A percentile compares a stretch with the other conserved stretches of the same genome.
phyloP scores from a whole-genome alignment of 2,329 filamentous ascomycete species.

The Pestalotiopsis sp. region DNA sequence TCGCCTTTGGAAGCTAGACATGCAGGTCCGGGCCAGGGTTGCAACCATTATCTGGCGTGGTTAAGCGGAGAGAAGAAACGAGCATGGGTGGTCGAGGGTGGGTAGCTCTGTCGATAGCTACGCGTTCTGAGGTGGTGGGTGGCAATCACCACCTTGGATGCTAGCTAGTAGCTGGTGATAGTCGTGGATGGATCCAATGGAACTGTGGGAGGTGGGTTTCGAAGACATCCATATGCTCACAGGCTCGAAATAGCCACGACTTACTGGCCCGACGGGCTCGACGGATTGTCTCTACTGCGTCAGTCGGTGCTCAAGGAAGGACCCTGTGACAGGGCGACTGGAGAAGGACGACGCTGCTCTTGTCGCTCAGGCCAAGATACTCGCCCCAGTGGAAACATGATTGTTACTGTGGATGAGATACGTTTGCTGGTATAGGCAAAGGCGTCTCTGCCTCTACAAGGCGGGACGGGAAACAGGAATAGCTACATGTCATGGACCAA shows the following conservation, averaged over 20 bases:
- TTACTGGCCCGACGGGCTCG: background rate
- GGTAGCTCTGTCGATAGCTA: background rate
- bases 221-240: background rate
- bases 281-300: conserved; percentile 18
- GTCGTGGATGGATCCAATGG: background rate
- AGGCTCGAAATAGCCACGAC: conserved; percentile 19
- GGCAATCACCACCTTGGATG: background rate
- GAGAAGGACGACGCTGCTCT: background rate
- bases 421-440: background rate
- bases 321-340: conserved; percentile 9
- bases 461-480: background rate
- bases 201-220: conserved; percentile 23
- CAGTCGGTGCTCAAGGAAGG: conserved; percentile 16
- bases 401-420: background rate
- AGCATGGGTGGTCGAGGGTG: conserved; percentile 12
- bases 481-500: background rate
- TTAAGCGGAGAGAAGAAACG: conserved; percentile 11
- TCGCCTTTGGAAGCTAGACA: conserved; percentile 27
- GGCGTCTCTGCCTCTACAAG: background rate
- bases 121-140: background rate
- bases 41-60: conserved; percentile 20
- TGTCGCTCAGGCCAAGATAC: background rate
- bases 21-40: conserved; percentile 28
- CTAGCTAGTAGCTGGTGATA: background rate
- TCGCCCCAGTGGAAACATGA: background rate